These are phyloP conservation scores for Lactuca saligna DNA, from an alignment of 129 eudicot species.

Conservation along the genomic window DNA sequence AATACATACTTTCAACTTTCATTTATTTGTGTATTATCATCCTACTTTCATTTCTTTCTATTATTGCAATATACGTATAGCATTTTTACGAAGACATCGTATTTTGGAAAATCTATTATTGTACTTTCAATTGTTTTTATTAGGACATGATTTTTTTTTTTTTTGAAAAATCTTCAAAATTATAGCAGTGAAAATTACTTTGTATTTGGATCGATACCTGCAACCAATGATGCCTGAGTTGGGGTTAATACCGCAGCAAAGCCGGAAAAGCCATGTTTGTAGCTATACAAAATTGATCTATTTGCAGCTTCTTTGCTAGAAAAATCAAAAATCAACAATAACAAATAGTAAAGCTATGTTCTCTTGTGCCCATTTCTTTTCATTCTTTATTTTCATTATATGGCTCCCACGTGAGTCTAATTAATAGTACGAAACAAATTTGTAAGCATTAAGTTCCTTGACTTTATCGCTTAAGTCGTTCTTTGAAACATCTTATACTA, in stretches of 20 bases:
- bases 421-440: no score
- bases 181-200: background rate
- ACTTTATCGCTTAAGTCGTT: background rate
- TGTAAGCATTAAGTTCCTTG: no score
- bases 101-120: background rate
- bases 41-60: background rate
- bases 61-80: no score
- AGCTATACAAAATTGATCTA: conserved; percentile 56
- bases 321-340: background rate
- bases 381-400: background rate
- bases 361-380: background rate
- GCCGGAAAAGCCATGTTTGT: conserved; percentile 63
- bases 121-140: no score
- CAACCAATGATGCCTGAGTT: conserved; percentile 37
- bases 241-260: conserved; percentile 50
- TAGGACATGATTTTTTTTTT: background rate
- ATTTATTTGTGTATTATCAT: no score
- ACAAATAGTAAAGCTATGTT: background rate
- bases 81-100: background rate
- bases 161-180: no score
- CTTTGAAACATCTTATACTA: background rate
- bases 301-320: conserved; percentile 46
- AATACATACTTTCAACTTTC: background rate
- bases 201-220: conserved; percentile 30
- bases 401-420: background rate